These are phyloP conservation scores for Coemansia sp. DNA, from an alignment of 192 early-diverging fungal species.

Conservation along the genomic window DNA sequence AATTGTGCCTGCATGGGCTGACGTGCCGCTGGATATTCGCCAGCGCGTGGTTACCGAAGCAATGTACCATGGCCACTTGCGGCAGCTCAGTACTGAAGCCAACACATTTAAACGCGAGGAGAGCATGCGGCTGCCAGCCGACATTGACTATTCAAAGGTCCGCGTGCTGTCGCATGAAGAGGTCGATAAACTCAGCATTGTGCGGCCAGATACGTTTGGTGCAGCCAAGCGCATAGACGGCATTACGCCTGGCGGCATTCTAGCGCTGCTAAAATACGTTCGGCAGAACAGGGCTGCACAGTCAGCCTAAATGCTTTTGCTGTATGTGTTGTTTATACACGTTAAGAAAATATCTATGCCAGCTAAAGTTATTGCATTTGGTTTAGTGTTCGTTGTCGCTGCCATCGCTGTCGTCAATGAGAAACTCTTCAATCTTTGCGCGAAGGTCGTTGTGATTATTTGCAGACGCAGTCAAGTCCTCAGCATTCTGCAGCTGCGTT, in stretches of 20 bases:
- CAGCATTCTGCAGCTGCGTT: slow-evolving; percentile 5
- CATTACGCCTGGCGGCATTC: slow-evolving; percentile 72
- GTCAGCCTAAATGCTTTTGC: too few relatives aligned
- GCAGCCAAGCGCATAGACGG: slow-evolving; percentile 78
- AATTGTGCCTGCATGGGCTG: slow-evolving; percentile 57
- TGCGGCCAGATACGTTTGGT: slow-evolving; percentile 46
- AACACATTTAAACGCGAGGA: slow-evolving; percentile 65
- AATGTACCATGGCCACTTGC: slow-evolving; percentile 65
- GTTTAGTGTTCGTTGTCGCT: too few relatives aligned
- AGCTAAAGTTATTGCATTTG: too few relatives aligned
- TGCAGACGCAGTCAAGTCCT: neutral
- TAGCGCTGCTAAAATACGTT: slow-evolving; percentile 65
- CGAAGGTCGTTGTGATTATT: slow-evolving; percentile 48
- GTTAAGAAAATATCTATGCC: too few relatives aligned
- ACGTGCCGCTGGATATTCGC: slow-evolving; percentile 52
- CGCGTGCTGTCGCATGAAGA: slow-evolving; percentile 49
- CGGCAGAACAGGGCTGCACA: slow-evolving; percentile 14
- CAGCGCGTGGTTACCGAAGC: slow-evolving; percentile 62
- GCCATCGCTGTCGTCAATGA: slow-evolving; percentile 56
- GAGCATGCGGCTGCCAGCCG: slow-evolving; percentile 56
- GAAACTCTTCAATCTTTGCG: slow-evolving; percentile 62
- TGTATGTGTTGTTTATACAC: too few relatives aligned
- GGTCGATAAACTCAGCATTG: slow-evolving; percentile 35
- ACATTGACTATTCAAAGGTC: slow-evolving; percentile 62
- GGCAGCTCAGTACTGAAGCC: slow-evolving; percentile 63